Percentiles rank a stretch among this genome's conserved stretches.
phyloP scores from a whole-genome alignment of 345 rosid species.

The Melaleuca quinquenervia region DNA sequence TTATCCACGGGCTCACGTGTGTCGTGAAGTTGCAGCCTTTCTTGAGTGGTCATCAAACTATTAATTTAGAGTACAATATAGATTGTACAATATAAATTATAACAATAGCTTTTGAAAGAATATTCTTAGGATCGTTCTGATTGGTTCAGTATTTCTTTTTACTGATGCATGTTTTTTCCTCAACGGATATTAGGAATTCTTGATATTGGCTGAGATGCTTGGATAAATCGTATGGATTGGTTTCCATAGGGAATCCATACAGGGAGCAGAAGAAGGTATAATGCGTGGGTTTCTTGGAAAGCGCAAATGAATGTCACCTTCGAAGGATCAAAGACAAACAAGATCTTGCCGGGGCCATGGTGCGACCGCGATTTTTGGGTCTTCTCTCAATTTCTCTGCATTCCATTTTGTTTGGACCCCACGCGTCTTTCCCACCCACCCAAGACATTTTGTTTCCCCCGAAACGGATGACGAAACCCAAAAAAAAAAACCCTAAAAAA shows the following conservation, averaged over 20 bases:
- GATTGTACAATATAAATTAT: neutral
- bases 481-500: too few species aligned
- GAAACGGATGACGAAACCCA: too few species aligned
- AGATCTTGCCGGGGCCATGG: too few species aligned
- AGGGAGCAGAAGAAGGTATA: conserved; percentile 66
- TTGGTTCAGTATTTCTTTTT: neutral
- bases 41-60: neutral
- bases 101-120: neutral
- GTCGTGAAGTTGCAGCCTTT: neutral
- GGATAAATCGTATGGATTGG: conserved; percentile 79
- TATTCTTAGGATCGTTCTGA: neutral
- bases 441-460: too few species aligned
- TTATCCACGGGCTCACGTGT: neutral
- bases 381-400: too few species aligned
- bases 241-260: conserved; percentile 57
- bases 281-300: too few species aligned
- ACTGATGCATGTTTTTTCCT: neutral
- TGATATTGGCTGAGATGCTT: conserved; percentile 72
- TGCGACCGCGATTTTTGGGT: too few species aligned
- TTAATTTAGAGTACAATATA: neutral
- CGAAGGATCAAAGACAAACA: too few species aligned
- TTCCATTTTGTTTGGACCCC: too few species aligned
- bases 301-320: too few species aligned
- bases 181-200: conserved; percentile 53
- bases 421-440: too few species aligned